These are phyloP conservation scores for Castanea sativa DNA, from an alignment of 306 rosid species.

Conservation along the genomic window DNA sequence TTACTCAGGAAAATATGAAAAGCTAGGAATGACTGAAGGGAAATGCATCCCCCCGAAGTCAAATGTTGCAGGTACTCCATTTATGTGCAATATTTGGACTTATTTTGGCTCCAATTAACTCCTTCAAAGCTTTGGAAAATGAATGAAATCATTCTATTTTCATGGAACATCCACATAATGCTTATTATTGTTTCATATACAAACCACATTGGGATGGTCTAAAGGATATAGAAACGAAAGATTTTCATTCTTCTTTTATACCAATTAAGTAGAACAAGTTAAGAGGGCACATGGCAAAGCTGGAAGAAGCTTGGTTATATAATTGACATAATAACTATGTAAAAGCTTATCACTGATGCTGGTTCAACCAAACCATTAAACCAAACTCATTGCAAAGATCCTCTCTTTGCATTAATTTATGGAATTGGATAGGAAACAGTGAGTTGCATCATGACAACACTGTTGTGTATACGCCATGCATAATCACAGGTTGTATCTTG, in stretches of 20 bases:
- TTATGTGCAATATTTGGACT: not conserved
- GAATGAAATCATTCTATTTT: not conserved
- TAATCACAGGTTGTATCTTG: no score
- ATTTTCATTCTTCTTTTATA: not conserved
- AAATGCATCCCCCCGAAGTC: not conserved
- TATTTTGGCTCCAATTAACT: not conserved
- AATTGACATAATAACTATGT: not conserved
- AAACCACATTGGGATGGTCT: no score
- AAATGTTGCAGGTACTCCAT: not conserved
- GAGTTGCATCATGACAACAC: no score
- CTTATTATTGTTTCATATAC: not conserved
- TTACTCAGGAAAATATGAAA: not conserved
- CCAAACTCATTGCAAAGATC: not conserved
- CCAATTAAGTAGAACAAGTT: not conserved
- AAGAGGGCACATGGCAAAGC: not conserved
- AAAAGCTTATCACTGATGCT: not conserved
- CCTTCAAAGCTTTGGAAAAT: not conserved
- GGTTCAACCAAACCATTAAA: not conserved
- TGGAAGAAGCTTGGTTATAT: not conserved
- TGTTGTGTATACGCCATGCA: no score
- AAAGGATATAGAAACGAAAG: no score
- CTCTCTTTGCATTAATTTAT: not conserved
- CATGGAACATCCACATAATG: not conserved
- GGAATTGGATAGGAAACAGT: not conserved
- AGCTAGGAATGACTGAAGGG: not conserved